These are phyloP conservation scores for Eucalyptus curtisii DNA, from an alignment of 345 rosid species.

Conservation along the genomic window DNA sequence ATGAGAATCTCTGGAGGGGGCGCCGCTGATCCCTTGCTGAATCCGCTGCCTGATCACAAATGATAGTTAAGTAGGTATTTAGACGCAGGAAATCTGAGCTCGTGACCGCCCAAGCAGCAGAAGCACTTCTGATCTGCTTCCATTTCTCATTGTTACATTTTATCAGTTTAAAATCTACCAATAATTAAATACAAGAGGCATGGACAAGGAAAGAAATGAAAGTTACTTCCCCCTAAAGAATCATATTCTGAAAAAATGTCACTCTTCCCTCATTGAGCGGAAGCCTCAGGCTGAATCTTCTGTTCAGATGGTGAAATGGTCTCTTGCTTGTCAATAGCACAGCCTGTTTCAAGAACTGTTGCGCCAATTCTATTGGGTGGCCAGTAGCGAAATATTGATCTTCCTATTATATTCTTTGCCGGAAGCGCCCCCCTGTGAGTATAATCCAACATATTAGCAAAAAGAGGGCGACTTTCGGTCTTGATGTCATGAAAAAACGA, in stretches of 20 bases:
- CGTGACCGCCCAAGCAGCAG: not conserved
- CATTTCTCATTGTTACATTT: not conserved
- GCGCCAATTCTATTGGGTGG: conserved; percentile 78
- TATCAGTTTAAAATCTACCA: not conserved
- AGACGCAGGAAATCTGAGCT: not conserved
- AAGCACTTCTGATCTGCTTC: not conserved
- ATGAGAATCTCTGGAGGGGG: not conserved
- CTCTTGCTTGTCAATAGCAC: conserved; percentile 50
- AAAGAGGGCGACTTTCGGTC: not conserved
- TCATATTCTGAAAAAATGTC: not conserved
- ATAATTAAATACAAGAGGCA: not conserved
- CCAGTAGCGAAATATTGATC: conserved; percentile 88
- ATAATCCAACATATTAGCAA: not conserved
- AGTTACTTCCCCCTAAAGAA: not conserved
- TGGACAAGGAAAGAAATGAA: not conserved
- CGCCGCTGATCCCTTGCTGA: not conserved
- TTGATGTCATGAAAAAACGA: not conserved
- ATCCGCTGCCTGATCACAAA: not conserved
- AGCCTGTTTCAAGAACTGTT: conserved; percentile 51
- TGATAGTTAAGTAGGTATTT: not conserved
- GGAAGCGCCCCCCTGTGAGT: conserved; percentile 81
- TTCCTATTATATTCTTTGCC: conserved; percentile 81
- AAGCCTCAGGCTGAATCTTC: not conserved
- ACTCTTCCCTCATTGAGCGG: not conserved
- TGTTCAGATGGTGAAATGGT: conserved; percentile 9